Percentiles rank a stretch among this genome's conserved stretches.
These are phyloP conservation scores for Lipomyces japonicus DNA, from an alignment of 805 yeast species.

Conservation along the genomic window DNA sequence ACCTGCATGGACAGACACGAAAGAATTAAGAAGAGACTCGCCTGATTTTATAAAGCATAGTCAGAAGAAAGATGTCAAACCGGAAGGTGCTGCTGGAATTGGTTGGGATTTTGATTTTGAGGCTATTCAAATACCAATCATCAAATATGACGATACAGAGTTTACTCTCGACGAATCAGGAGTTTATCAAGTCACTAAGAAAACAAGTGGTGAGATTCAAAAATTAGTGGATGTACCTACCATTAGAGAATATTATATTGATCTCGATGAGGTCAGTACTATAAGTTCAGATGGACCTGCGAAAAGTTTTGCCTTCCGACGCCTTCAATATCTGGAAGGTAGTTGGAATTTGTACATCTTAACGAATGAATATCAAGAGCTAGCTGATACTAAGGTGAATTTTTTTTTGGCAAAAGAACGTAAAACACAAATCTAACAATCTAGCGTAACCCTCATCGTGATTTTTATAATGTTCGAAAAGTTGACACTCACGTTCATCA, in stretches of 20 bases:
- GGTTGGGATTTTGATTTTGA: slow-evolving; percentile 57
- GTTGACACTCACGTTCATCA: slow-evolving; percentile 99
- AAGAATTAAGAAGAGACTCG: slow-evolving; percentile 46
- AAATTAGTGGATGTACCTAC: slow-evolving; percentile 49
- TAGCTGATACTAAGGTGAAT: slow-evolving; percentile 64
- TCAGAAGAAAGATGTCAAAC: too few relatives aligned
- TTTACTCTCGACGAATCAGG: slow-evolving; percentile 57
- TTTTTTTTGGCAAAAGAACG: background rate
- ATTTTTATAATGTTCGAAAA: slow-evolving; percentile 91
- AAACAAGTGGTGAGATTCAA: slow-evolving; percentile 29
- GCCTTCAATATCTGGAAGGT: slow-evolving; percentile 91
- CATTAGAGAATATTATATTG: slow-evolving; percentile 78
- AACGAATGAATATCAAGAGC: slow-evolving; percentile 89
- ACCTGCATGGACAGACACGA: slow-evolving; percentile 75
- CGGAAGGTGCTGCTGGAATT: slow-evolving; percentile 32
- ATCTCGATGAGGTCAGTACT: slow-evolving; percentile 66
- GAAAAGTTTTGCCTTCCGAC: slow-evolving; percentile 90
- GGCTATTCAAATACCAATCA: slow-evolving; percentile 54
- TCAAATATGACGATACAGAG: slow-evolving; percentile 39
- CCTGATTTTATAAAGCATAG: background rate
- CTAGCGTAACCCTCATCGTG: slow-evolving; percentile 85
- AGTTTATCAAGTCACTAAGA: slow-evolving; percentile 60
- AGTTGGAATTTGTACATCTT: slow-evolving; percentile 90
- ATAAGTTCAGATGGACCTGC: slow-evolving; percentile 93
- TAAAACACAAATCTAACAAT: background rate